Evolutionary conservation across 768 basidiomycete genomes (phyloP), one percentile per base, ranked within the genome.

Genomic region (Russula sp.): DNA sequence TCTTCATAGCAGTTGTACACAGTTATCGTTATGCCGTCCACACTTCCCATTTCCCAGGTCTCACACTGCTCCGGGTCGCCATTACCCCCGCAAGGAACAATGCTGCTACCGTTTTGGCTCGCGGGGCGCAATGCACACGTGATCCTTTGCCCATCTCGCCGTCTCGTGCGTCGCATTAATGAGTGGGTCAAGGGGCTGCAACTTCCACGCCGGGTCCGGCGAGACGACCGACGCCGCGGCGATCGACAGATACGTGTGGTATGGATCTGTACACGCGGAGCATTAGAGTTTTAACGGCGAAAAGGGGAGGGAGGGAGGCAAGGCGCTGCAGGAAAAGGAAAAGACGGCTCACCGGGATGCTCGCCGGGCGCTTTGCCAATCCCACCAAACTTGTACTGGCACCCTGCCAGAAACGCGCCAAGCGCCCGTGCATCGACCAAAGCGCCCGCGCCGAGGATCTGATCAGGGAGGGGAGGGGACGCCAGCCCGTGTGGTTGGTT

Each of bases 231-330:
- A 79, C 20, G 95, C 69, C 0, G 91, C 87, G 0, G 96, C 94
- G 40, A 97, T 75, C 2, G 91, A 85, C 35, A 98, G 78, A 72
- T 98, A 98, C 0, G 95, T 97, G 69, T 99, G 96, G 70, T 93
- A 96, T 0, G 96, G 94, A 76, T 99, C 96, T 89, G 70, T 27
- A 10, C 9, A 11, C 11, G 47, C 20, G 32, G 20, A 10, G 37
- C 62, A 44, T 18, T 40, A 13, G 31, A 45, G 50, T 20, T 60
- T 11, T 40, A 11, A 11, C 11, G 39, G 27, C 27, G 27, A 27
- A 27, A 27, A 27, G 3, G 27, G 27, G 27, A 27, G 27, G 22
- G 2, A n/a, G n/a, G n/a, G n/a, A n/a, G n/a, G n/a, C n/a, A 22
- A 22, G 22, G 22, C 22, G 22, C 22, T 22, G 22, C 42, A 22